A percentile compares a stretch with the other conserved stretches of the same genome.
These are phyloP conservation scores for Rosa hybrid DNA, from an alignment of 331 rosid genomes.

Conservation along the genomic window DNA sequence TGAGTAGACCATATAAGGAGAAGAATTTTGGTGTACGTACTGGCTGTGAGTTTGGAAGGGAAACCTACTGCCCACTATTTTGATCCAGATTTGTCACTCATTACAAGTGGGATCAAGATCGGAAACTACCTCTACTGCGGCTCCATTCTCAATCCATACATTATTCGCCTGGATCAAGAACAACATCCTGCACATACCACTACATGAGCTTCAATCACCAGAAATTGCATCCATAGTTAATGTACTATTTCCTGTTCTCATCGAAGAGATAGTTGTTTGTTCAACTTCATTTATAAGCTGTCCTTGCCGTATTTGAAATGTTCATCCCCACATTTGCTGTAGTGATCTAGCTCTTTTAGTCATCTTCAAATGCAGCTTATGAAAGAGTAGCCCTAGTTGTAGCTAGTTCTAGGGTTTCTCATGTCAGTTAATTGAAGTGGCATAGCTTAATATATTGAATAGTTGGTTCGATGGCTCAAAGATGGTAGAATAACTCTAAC, in stretches of 20 bases:
- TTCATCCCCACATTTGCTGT: no score
- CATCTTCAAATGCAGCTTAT: no score
- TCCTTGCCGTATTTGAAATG: no score
- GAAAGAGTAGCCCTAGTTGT: no score
- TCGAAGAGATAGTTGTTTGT: neutral
- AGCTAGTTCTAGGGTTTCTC: no score
- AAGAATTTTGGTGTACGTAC: constrained; percentile 50
- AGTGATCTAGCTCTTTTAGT: no score
- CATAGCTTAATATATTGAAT: no score
- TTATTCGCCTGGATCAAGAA: constrained; percentile 50
- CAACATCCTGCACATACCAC: constrained; percentile 27
- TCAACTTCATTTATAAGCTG: neutral
- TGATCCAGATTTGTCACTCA: constrained; percentile 41
- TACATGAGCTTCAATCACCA: constrained; percentile 8
- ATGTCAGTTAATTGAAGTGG: no score
- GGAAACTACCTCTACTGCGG: constrained; percentile 60
- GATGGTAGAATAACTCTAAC: no score
- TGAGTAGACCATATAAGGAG: neutral
- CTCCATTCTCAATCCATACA: constrained; percentile 33
- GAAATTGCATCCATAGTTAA: neutral
- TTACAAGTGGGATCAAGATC: constrained; percentile 57
- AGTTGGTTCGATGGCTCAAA: no score
- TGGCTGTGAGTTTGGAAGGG: constrained; percentile 63
- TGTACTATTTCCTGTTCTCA: neutral
- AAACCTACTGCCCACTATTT: constrained; percentile 40